Base-by-base conservation (phyloP, 306 rosid species). In the Astragalus membranaceus region DNA sequence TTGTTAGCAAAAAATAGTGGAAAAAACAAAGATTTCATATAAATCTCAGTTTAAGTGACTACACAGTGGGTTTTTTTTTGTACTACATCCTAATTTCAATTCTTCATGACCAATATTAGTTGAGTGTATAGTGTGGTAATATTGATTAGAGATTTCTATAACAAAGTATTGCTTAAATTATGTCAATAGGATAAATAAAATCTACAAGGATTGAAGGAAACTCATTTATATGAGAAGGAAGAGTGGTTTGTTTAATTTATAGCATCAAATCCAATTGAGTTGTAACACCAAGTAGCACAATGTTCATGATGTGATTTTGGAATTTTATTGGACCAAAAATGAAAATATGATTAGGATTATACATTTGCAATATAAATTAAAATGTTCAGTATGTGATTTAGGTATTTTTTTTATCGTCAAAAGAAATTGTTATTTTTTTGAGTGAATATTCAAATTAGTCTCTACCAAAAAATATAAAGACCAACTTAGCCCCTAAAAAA, bases 1-100 rank as follows among this genome's bases (percentile, higher is more conserved):
- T 60, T 94, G 98, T 75, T 64, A 64, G 32, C 71, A 26, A 43
- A 80, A 80, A 54, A 77, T 46, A 63, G 75, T 78, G 82, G 78
- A 74, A 59, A 20, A 35, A 26, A n/a, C 60, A 46, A 64, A 59
- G 15, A 26, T 26, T 26, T 26, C 30, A 26, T 26, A 26, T 26
- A 52, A 16, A 75, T 50, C 41, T 49, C 56, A 63, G 63, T 61
- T 72, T 44, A 26, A 56, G 76, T 78, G 68, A 63, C 39, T 32
- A 13, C 33, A 48, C 66, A 43, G 39, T 60, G 68, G 2, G 87
- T 0, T 64, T 67, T 65, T 74, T 78, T 26, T 1, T 1, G 30
- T 83, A 52, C 78, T 6, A 66, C 55, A 36, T 62, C 55, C 77
- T 51, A 54, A 61, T 51, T 58, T 35, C 51, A 49, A 52, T 64